Conservation (phyloP, 2,329 filamentous ascomycete species). For the Fusarium sp. region DNA sequence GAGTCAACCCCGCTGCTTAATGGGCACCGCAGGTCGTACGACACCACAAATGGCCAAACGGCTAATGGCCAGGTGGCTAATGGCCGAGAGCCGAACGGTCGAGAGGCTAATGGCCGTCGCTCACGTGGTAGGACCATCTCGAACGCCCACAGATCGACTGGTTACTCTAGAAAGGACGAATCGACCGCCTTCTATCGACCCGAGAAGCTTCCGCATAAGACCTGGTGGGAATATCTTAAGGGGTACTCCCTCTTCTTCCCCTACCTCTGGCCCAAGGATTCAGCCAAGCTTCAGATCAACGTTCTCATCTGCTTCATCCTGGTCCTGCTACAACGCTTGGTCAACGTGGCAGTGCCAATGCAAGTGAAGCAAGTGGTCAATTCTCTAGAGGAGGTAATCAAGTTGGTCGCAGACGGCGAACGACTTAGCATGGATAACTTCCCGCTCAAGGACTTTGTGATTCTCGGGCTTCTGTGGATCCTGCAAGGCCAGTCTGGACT, state of each 20-base stretch:
- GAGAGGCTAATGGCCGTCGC: conserved; percentile 46
- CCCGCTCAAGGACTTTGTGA: conserved; percentile 50
- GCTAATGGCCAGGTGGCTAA: conserved; percentile 39
- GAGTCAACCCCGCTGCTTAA: conserved; percentile 75
- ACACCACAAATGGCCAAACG: conserved; percentile 47
- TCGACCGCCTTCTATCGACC: conserved; percentile 89
- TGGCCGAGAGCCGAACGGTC: conserved; percentile 32
- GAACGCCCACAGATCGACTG: conserved; percentile 53
- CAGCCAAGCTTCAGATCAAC: conserved; percentile 77
- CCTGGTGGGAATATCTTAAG: conserved; percentile 95
- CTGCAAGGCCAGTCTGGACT: conserved; percentile 91
- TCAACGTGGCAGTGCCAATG: conserved; percentile 88
- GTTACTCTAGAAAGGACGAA: conserved; percentile 62
- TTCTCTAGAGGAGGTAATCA: conserved; percentile 67
- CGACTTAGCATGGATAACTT: conserved; percentile 50
- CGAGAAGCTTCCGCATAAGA: conserved; percentile 84
- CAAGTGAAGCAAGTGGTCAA: conserved; percentile 87
- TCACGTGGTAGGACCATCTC: conserved; percentile 52
- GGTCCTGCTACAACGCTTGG: conserved; percentile 81
- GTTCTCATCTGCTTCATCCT: conserved; percentile 86
- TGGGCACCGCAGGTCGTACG: conserved; percentile 52
- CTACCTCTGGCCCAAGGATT: conserved; percentile 94
- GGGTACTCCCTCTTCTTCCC: conserved; percentile 96
- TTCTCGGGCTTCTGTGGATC: conserved; percentile 77
- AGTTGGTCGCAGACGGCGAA: conserved; percentile 58